Base-by-base conservation (phyloP, 73 alveolate species). In the Blepharisma stoltei region DNA sequence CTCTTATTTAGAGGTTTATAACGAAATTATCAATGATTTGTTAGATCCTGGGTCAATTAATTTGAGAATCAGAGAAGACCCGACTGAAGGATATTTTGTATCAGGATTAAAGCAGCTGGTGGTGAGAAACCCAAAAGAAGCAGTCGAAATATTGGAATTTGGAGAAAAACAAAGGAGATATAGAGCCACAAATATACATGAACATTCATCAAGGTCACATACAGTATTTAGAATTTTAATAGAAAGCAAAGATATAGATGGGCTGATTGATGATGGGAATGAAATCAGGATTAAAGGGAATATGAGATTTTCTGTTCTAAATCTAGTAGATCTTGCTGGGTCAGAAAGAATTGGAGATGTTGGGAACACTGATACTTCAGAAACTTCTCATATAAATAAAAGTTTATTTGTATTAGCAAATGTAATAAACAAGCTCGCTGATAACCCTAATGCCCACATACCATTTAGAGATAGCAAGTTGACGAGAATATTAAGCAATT, bases 121-220 rank as follows among this genome's bases (percentile, higher is more conserved):
- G 48, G 91, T 83, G 23, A 71, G 85, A 78, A 77, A 89, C 50
- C 84, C 87, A 47, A 92, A 83, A 27, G 76, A 90, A 54, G 97
- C 94, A 0, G 81, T 90, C 21, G 76, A 82, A 54, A 75, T 95
- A 45, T 85, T 93, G 91, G 92, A 95, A 52, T 82, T 83, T 55
- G 99, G 99, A 6, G 99, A 95, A 84, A 98, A 95, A 69, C 95
- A 95, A 71, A 88, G 99, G 66, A 84, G 82, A 54, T 95, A 95
- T 84, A 90, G 92, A 77, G 96, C 94, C 76, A 95, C 98, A 11
- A 88, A 88, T 43, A 90, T 93, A 60, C 97, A 95, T 87, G 99
- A 95, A 80, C 97, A 95, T 73, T 91, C 98, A 38, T 89, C 97
- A 41, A 85, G 99, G 65, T 93, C 98, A 6, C 99, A 95, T 81